Percentiles rank a stretch among this genome's conserved stretches.
phyloP scores from a whole-genome alignment of 257 asterid genomes.

The Apocynum venetum region DNA sequence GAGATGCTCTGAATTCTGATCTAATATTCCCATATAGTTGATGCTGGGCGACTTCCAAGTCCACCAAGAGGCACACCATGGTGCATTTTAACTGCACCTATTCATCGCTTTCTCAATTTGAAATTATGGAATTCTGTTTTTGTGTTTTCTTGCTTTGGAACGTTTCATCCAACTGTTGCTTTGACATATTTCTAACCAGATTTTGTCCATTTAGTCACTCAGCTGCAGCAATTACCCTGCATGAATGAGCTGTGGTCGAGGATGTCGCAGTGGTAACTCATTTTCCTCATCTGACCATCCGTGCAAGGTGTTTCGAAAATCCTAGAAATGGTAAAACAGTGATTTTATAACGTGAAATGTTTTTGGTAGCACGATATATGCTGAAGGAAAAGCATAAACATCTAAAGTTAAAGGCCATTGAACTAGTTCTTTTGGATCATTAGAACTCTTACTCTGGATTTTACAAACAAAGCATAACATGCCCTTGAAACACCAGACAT shows the following conservation, averaged over 20 bases:
- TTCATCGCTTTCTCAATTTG: background rate
- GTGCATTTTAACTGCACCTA: background rate
- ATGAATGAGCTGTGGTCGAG: slow-evolving; percentile 37
- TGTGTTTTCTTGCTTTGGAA: background rate
- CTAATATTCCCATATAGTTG: too few species aligned
- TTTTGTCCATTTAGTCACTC: too few species aligned
- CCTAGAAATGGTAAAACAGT: slow-evolving; percentile 17
- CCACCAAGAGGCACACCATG: background rate
- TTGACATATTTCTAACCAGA: background rate
- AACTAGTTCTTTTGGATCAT: background rate
- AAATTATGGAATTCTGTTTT: background rate
- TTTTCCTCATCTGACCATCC: slow-evolving; percentile 30
- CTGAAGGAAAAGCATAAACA: too few species aligned
- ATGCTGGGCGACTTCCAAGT: background rate
- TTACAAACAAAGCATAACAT: background rate
- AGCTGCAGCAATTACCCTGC: slow-evolving; percentile 15
- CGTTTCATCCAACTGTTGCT: background rate
- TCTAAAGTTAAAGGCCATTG: too few species aligned
- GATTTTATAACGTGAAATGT: too few species aligned
- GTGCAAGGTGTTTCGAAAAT: slow-evolving; percentile 8
- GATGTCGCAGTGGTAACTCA: slow-evolving; percentile 31
- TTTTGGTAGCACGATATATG: too few species aligned
- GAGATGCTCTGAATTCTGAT: too few species aligned
- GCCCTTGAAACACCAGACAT: background rate
- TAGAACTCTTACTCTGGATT: background rate